Base-by-base conservation (phyloP, 352 stramenopile species). In the Globisporangium nagaii region DNA sequence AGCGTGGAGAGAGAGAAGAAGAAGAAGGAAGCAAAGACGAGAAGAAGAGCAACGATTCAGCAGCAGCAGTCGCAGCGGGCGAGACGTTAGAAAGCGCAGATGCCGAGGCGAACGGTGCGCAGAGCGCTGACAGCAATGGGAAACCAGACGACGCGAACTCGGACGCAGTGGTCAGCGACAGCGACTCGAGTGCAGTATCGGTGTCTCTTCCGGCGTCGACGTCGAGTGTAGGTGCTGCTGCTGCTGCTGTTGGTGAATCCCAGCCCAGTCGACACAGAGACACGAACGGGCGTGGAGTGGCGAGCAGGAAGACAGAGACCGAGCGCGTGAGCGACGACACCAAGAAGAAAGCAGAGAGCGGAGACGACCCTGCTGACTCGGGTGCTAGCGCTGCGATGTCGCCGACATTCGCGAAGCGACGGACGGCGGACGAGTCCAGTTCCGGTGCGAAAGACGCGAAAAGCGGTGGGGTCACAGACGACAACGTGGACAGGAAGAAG, bases 401-500 rank as follows among this genome's bases (percentile, higher is more conserved):
- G 8, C 24, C 17, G 22, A 22, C 24, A 34, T 31, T 47, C 30
- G 22, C 34, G 22, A 53, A 36, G 12, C 43, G 45, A 27, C 25
- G 34, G n/a, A 17, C n/a, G 13, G 34, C n/a, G 7, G 32, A 22
- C 8, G 25, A 24, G 6, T 12, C 41, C 1, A 31, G 24, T 22
- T 8, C 20, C 19, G 30, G 53, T 9, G 32, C 34, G 3, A 41
- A 53, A 12, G 32, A 52, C 24, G 37, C 43, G 25, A 60, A 41
- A 24, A 40, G 31, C 34, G 36, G n/a, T 35, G 37, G 34, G 5
- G 42, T 51, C 42, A 25, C 41, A 20, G 53, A 47, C 24, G 47
- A 56, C 39, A 62, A 62, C 17, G 56, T 56, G 15, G 56, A 55
- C 25, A 62, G 39, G 41, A 60, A 64, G 49, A 72, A 52, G 25